A percentile compares a stretch with the other conserved stretches of the same genome.
These are phyloP conservation scores for Penicillium soppii DNA, from an alignment of 495 filamentous ascomycete species.

Conservation along the genomic window DNA sequence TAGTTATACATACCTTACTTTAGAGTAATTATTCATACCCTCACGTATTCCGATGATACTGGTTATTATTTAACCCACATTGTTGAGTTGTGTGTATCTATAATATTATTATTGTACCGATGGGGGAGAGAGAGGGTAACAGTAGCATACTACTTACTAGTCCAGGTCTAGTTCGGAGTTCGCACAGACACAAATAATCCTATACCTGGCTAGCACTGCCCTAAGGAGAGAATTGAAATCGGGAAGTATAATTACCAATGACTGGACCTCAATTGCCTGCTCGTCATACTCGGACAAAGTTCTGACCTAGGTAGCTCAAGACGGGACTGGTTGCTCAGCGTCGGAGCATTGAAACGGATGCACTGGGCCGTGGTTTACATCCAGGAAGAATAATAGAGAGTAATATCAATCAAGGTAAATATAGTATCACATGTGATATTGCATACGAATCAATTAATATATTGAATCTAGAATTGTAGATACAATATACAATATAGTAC, in stretches of 20 bases:
- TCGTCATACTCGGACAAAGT: constrained; percentile 13
- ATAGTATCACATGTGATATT: no score
- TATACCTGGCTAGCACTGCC: neutral
- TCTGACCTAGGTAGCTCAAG: constrained; percentile 4
- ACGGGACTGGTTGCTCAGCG: constrained; percentile 3
- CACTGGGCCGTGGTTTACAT: constrained; percentile 4
- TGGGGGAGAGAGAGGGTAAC: neutral
- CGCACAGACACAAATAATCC: neutral
- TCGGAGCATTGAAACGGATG: constrained; percentile 4
- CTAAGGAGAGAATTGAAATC: neutral
- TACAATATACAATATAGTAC: no score
- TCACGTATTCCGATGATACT: no score
- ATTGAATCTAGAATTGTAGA: neutral
- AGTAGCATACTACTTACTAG: no score
- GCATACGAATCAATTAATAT: neutral
- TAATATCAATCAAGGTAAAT: neutral
- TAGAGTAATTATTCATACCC: constrained; percentile 2
- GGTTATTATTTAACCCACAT: no score
- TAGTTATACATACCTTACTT: constrained; percentile 2
- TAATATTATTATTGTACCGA: no score
- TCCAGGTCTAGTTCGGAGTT: constrained; percentile 5
- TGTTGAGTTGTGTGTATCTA: no score
- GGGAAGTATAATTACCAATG: neutral
- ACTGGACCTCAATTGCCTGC: neutral
- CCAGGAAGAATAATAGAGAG: neutral